These are phyloP conservation scores for Bremia lactucae DNA, from an alignment of 352 stramenopile genomes.

Conservation along the genomic window DNA sequence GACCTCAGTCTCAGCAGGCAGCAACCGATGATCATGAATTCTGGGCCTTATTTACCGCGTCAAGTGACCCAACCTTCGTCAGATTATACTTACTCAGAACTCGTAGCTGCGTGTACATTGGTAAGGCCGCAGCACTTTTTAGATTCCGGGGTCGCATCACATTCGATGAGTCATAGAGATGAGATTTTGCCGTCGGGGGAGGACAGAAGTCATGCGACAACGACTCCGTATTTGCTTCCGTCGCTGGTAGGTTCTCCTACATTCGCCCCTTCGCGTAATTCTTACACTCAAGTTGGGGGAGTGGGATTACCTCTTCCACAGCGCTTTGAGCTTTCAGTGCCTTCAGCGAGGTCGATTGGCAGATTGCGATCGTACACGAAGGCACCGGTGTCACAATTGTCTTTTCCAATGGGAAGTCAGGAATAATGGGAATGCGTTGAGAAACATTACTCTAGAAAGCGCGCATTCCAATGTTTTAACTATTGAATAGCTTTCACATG, in stretches of 20 bases:
- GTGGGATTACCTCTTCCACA: no score
- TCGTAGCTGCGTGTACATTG: slow-evolving; percentile 21
- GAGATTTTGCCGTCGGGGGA: neutral
- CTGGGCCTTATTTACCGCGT: slow-evolving; percentile 9
- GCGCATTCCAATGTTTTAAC: no score
- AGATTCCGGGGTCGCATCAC: neutral
- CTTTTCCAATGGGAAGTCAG: no score
- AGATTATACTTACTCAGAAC: slow-evolving; percentile 24
- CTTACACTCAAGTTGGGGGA: no score
- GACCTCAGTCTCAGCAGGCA: neutral
- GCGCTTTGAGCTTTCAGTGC: no score
- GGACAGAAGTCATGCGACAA: neutral
- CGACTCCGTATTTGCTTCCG: slow-evolving; percentile 11
- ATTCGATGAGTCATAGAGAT: slow-evolving; percentile 2
- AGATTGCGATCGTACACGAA: no score
- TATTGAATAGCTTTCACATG: no score
- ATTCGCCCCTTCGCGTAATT: no score
- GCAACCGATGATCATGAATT: neutral
- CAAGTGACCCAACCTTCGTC: slow-evolving; percentile 3
- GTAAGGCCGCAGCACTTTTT: slow-evolving; percentile 7
- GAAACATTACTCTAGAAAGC: no score
- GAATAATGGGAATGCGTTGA: no score
- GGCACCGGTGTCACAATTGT: no score
- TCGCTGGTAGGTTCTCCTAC: slow-evolving; percentile 11
- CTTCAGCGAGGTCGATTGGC: no score